These are phyloP conservation scores for Waltiozyma sp. DNA, from an alignment of 1,139 yeast genomes.

Conservation along the genomic window DNA sequence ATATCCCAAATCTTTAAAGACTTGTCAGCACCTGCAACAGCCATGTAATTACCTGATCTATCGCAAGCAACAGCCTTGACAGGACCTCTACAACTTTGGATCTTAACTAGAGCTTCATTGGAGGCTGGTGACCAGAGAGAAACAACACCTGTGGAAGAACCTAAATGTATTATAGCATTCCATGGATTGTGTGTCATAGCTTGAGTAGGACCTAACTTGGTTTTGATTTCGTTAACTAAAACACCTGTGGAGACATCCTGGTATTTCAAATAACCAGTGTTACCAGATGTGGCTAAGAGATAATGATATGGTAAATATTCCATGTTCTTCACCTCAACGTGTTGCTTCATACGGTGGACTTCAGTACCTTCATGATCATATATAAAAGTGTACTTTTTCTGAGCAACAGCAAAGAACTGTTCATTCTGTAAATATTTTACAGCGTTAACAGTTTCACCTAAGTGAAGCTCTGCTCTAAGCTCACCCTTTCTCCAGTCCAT, in stretches of 20 bases:
- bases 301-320: conserved; percentile 93
- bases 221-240: conserved; percentile 70
- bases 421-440: conserved; percentile 87
- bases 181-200: conserved; percentile 87
- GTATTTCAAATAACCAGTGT: conserved; percentile 77
- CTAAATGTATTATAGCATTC: conserved; percentile 91
- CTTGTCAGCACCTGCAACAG: conserved; percentile 81
- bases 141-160: conserved; percentile 89
- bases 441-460: conserved; percentile 83
- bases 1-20: conserved; percentile 89
- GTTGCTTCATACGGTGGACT: conserved; percentile 83
- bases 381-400: conserved; percentile 85
- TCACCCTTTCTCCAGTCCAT: conserved; percentile 92
- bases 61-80: conserved; percentile 78
- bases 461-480: conserved; percentile 68
- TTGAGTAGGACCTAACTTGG: conserved; percentile 84
- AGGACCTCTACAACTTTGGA: conserved; percentile 79
- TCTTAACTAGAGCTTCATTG: conserved; percentile 75
- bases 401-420: conserved; percentile 94
- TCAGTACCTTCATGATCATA: conserved; percentile 89
- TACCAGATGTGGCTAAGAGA: conserved; percentile 77
- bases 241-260: conserved; percentile 95
- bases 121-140: conserved; percentile 90
- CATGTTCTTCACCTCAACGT: conserved; percentile 70
- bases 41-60: conserved; percentile 92